Conservation (phyloP, 768 basidiomycete genomes). For the Hirschioporus abietinus region DNA sequence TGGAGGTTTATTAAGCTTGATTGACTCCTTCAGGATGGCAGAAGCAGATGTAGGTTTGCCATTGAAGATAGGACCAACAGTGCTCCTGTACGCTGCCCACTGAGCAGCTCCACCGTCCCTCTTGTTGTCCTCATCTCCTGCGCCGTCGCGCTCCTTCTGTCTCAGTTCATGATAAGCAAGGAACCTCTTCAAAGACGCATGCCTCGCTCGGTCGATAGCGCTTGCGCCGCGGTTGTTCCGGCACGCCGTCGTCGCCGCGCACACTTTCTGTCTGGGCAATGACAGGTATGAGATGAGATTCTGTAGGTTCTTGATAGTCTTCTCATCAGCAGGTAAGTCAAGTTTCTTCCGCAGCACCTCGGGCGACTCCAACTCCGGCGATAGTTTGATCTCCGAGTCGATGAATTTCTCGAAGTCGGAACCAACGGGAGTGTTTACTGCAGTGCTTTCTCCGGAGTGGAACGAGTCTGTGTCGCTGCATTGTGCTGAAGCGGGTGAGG, state of each 20-base stretch:
- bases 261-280: not conserved
- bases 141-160: not conserved
- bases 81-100: not conserved
- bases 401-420: not conserved
- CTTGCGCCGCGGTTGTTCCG: not conserved
- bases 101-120: not conserved
- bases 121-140: not conserved
- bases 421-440: not conserved
- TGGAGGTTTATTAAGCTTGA: not conserved
- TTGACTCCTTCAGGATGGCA: not conserved
- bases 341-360: not conserved
- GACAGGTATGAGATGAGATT: not conserved
- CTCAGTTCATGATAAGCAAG: not conserved
- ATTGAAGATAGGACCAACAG: not conserved
- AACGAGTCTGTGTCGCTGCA: no score
- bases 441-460: no score
- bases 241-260: not conserved
- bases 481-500: not conserved
- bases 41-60: not conserved
- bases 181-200: not conserved
- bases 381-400: not conserved
- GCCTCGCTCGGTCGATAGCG: not conserved
- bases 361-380: not conserved
- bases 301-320: not conserved
- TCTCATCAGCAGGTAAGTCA: not conserved